Percentiles rank a stretch among this genome's conserved stretches.
These are phyloP conservation scores for Kodamaea fungicola DNA, from an alignment of 1,139 yeast genomes.

Conservation along the genomic window DNA sequence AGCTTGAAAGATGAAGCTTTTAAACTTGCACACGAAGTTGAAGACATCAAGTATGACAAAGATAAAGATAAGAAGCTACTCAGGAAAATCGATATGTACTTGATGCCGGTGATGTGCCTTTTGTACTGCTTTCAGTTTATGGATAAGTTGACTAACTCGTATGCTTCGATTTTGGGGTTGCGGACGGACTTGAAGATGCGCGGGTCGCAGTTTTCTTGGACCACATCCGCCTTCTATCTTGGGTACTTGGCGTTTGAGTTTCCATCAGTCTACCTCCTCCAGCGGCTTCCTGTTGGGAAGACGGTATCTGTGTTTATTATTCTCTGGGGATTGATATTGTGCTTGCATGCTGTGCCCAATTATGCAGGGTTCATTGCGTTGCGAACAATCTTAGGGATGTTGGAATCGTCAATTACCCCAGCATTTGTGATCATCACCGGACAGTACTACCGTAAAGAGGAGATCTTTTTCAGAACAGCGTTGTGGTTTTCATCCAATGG, in stretches of 20 bases:
- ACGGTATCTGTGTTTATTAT: conserved; percentile 26
- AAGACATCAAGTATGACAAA: neutral
- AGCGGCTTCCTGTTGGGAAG: conserved; percentile 7
- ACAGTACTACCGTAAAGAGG: conserved; percentile 12
- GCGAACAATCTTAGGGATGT: conserved; percentile 6
- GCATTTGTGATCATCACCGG: conserved; percentile 8
- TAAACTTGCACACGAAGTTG: neutral
- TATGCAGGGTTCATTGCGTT: conserved; percentile 6
- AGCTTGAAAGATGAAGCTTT: neutral
- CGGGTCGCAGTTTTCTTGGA: conserved; percentile 16
- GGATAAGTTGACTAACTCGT: conserved; percentile 58
- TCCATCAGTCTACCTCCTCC: conserved; percentile 6
- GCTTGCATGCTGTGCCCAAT: conserved; percentile 6
- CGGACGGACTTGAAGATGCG: conserved; percentile 12
- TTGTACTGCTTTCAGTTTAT: conserved; percentile 59
- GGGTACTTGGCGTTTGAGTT: conserved; percentile 7
- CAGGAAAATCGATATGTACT: conserved; percentile 49
- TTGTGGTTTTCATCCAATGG: conserved; percentile 34
- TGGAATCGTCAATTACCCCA: conserved; percentile 7
- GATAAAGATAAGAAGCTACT: conserved; percentile 20
- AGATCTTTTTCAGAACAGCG: conserved; percentile 21
- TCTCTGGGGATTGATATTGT: conserved; percentile 10
- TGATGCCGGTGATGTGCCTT: conserved; percentile 53
- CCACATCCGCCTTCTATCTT: conserved; percentile 14
- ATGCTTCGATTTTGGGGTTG: conserved; percentile 58